These are phyloP conservation scores for Wickerhamomyces xylosicus DNA, from an alignment of 805 yeast genomes.

Conservation along the genomic window DNA sequence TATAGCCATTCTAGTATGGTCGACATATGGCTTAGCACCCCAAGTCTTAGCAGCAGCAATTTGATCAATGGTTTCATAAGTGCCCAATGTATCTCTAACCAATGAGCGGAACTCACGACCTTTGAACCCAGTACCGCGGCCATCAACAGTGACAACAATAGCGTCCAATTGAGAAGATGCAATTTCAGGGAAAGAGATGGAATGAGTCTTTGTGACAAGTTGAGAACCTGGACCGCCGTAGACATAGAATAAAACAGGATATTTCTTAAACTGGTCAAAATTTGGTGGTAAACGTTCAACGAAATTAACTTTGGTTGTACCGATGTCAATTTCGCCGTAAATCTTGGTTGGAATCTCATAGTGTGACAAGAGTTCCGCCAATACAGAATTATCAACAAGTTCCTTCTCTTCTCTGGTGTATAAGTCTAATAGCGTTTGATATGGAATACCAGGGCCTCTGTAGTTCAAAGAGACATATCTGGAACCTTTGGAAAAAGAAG, in stretches of 20 bases:
- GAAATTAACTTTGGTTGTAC: constrained; percentile 40
- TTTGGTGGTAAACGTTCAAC: constrained; percentile 70
- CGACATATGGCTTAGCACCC: constrained; percentile 53
- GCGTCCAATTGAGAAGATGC: constrained; percentile 71
- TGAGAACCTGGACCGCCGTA: constrained; percentile 98
- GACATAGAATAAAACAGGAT: constrained; percentile 82
- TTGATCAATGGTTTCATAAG: constrained; percentile 79
- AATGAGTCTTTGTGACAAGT: constrained; percentile 52
- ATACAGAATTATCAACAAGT: constrained; percentile 30
- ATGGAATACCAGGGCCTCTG: constrained; percentile 72
- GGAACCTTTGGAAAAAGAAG: constrained; percentile 72
- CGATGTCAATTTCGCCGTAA: constrained; percentile 44
- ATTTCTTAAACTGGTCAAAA: constrained; percentile 43
- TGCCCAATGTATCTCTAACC: constrained; percentile 77
- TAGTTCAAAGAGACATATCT: constrained; percentile 63
- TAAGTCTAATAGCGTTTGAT: constrained; percentile 59
- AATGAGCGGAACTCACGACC: constrained; percentile 68
- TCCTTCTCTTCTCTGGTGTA: constrained; percentile 23
- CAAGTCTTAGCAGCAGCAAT: constrained; percentile 74
- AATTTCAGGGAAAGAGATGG: constrained; percentile 60
- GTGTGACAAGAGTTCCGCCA: constrained; percentile 26
- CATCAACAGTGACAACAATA: constrained; percentile 90
- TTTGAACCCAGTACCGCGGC: constrained; percentile 91
- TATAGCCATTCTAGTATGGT: constrained; percentile 59
- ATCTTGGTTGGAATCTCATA: constrained; percentile 48